Conservation (phyloP, 2,329 filamentous ascomycete species). For the Exophiala oligosperma region DNA sequence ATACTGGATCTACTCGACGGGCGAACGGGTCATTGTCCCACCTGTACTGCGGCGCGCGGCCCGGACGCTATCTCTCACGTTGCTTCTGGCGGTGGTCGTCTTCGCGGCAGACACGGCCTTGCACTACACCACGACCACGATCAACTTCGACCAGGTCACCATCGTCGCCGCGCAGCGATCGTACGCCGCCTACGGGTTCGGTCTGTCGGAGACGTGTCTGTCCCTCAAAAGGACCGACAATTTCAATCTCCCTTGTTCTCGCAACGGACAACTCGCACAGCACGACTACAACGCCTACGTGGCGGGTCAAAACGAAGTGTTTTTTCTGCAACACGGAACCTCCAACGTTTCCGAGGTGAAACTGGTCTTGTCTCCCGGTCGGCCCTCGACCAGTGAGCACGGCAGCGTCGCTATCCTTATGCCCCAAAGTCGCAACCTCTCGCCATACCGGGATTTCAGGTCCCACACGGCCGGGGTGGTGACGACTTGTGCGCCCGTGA, state of each 20-base stretch:
- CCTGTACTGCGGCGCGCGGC: slow-evolving; percentile 23
- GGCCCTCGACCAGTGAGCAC: slow-evolving; percentile 1
- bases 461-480: slow-evolving; percentile 23
- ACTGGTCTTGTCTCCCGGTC: slow-evolving; percentile 9
- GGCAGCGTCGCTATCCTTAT: slow-evolving; percentile 21
- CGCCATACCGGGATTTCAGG: slow-evolving; percentile 18
- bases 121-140: slow-evolving; percentile 25
- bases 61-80: slow-evolving; percentile 13
- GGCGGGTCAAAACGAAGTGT: slow-evolving; percentile 23
- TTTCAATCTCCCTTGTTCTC: slow-evolving; percentile 26
- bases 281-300: slow-evolving; percentile 13
- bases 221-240: slow-evolving; percentile 23
- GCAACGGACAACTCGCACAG: slow-evolving; percentile 3
- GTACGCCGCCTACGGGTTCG: slow-evolving; percentile 18
- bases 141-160: slow-evolving; percentile 18
- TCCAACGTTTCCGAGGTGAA: slow-evolving; percentile 21
- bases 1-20: slow-evolving; percentile 23
- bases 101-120: slow-evolving; percentile 24
- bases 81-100: slow-evolving; percentile 21
- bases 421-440: slow-evolving; percentile 14
- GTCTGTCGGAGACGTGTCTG: slow-evolving; percentile 21
- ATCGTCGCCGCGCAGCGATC: background rate
- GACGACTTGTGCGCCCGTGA: slow-evolving; percentile 24
- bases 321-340: slow-evolving; percentile 19
- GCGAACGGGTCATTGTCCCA: slow-evolving; percentile 15